These are phyloP conservation scores for Colletotrichum gloeosporioides DNA, from an alignment of 2,329 filamentous ascomycete genomes.

Conservation along the genomic window DNA sequence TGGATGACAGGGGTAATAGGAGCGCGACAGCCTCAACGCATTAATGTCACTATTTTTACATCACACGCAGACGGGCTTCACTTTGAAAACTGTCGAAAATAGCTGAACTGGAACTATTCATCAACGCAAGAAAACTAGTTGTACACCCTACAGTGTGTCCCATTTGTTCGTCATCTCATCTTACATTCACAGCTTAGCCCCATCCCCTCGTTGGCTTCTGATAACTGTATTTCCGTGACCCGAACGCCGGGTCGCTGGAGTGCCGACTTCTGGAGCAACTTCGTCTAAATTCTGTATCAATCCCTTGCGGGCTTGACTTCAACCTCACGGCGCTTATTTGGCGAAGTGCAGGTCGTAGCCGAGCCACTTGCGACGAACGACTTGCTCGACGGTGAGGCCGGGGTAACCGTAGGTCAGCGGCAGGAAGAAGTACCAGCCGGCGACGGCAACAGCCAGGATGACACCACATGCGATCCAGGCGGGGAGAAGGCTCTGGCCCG, in stretches of 20 bases:
- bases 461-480: slow-evolving; percentile 81
- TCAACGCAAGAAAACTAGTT: slow-evolving; percentile 19
- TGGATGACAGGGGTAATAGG: background rate
- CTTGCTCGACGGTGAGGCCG: slow-evolving; percentile 78
- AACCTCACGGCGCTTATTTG: slow-evolving; percentile 68
- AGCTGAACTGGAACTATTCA: background rate
- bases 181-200: slow-evolving; percentile 1
- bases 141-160: background rate
- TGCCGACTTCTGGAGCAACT: background rate
- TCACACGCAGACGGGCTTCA: background rate
- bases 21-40: background rate
- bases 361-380: slow-evolving; percentile 90
- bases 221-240: slow-evolving; percentile 4
- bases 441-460: slow-evolving; percentile 71
- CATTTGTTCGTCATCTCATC: slow-evolving; percentile 11
- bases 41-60: background rate
- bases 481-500: slow-evolving; percentile 75
- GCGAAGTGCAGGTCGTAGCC: slow-evolving; percentile 98
- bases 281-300: background rate
- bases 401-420: slow-evolving; percentile 96
- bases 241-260: background rate
- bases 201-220: background rate
- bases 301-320: background rate
- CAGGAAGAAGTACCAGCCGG: slow-evolving; percentile 90
- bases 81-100: background rate